Base-by-base conservation (phyloP, 2,329 filamentous ascomycete genomes). In the Arthrobotrys entomopaga region DNA sequence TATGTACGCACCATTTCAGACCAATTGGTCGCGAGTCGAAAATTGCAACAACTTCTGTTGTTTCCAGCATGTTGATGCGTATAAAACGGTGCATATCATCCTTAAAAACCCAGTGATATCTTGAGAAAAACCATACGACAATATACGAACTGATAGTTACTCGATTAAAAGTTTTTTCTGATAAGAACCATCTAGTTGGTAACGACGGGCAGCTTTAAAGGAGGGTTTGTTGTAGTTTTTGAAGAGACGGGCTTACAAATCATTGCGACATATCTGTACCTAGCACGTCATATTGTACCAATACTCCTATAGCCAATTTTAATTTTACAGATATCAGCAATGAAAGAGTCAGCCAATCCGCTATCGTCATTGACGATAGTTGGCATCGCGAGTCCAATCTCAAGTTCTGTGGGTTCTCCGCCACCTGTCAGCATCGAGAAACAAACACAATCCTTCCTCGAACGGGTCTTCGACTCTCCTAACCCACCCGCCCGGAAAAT, bases 211-310 rank as follows among this genome's bases (percentile, higher is more conserved):
- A 26, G 50, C 22, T 20, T 53, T 15, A n/a, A 22, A 34, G 42
- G 26, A 50, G n/a, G 40, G 49, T 29, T 69, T 69, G 61, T 72
- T 60, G 61, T n/a, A 65, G 38, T 72, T 50, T 63, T 8, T 20
- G 26, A 19, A 7, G 48, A 43, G 29, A 34, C 2, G 29, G 63
- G 70, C 70, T 74, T 66, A 74, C 70, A 66, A 74, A 74, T 54
- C 63, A 64, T 74, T 74, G 70, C 70, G 46, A 67, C 70, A 74
- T 74, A 63, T 63, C 64, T 67, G 70, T 61, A 74, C 57, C 48
- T 50, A 74, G 48, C 70, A 74, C 70, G 70, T 57, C 54, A 74
- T 74, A 58, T 59, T 40, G 67, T 52, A 59, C 59, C 60, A 59
- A 58, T 60, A 56, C 53, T 54, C 24, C 65, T 53, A 19, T 50